Base-by-base conservation (phyloP, 176 grass and related monocot species). In the Paspalum vaginatum region DNA sequence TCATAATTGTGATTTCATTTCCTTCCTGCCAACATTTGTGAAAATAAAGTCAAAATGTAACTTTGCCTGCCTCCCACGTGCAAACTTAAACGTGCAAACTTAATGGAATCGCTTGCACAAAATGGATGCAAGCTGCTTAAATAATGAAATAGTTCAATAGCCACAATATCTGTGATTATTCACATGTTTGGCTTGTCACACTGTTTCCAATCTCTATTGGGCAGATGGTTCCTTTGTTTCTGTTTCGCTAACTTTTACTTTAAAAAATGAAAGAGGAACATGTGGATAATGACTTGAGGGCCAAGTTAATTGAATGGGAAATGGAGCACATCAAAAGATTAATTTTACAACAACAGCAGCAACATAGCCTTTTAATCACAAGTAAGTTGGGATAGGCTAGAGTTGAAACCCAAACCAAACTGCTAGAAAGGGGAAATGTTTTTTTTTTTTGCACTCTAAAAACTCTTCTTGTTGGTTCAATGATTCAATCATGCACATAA, bases 41-140 rank as follows among this genome's bases (percentile, higher is more conserved):
- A 56, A 87, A 56, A 17, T 61, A 69, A 63, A 55, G 20, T 48
- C 47, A 5, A 47, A 38, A n/a, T n/a, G n/a, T n/a, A n/a, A n/a
- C n/a, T n/a, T n/a, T n/a, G n/a, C n/a, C n/a, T 63, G 17, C 55
- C 4, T 26, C 9, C 5, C 6, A 26, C 11, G 21, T 71, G 24
- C 61, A 20, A 74, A 61, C 52, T 77, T 47, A 70, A 46, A n/a
- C n/a, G 16, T 71, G 24, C 61, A 20, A 74, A 61, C 53, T 77
- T 47, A 64, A 46, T 56, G 54, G 48, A 39, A 20, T 59, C 45
- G 11, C 38, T 55, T 26, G 17, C 42, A 17, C 9, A 15, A 21
- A 65, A 83, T 64, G 7, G 40, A 39, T 2, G 20, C 56, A 26
- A 61, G 17, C 7, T 17, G 46, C 52, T 73, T 21, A 66, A 48